phyloP scores from a whole-genome alignment of 2,329 filamentous ascomycete species.

The Monilinia fructicola region DNA sequence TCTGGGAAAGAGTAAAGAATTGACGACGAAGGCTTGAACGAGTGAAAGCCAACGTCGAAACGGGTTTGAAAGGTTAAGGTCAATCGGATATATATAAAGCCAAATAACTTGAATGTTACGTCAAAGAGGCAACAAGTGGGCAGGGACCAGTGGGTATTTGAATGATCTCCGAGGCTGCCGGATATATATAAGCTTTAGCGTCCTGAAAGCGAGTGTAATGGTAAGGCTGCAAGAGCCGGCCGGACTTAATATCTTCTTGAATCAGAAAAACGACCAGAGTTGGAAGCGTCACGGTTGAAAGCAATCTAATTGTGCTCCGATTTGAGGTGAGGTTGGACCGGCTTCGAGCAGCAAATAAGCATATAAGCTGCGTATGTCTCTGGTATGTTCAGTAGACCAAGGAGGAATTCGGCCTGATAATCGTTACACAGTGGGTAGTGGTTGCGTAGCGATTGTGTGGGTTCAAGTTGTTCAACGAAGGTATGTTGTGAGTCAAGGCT shows the following conservation, averaged over 20 bases:
- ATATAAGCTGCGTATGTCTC: slow-evolving; percentile 29
- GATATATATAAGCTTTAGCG: slow-evolving; percentile 34
- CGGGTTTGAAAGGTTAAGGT: slow-evolving; percentile 28
- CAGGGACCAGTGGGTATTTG: slow-evolving; percentile 28
- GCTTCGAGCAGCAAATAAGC: slow-evolving; percentile 31
- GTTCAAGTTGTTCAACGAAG: slow-evolving; percentile 26
- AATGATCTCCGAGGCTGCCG: slow-evolving; percentile 33
- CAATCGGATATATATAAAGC: slow-evolving; percentile 21
- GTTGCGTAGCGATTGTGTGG: slow-evolving; percentile 21
- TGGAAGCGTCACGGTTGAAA: slow-evolving; percentile 34
- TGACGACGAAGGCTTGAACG: slow-evolving; percentile 43
- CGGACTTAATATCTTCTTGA: slow-evolving; percentile 24
- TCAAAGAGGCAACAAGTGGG: slow-evolving; percentile 25
- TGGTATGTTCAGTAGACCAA: slow-evolving; percentile 10
- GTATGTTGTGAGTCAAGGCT: slow-evolving; percentile 28
- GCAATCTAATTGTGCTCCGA: slow-evolving; percentile 36
- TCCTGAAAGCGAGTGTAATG: slow-evolving; percentile 34
- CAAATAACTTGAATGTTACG: slow-evolving; percentile 20
- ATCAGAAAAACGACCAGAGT: slow-evolving; percentile 30
- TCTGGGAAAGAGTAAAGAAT: slow-evolving; percentile 25
- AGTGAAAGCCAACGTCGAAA: slow-evolving; percentile 41
- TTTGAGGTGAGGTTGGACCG: slow-evolving; percentile 23
- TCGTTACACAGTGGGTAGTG: slow-evolving; percentile 22
- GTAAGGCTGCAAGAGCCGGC: slow-evolving; percentile 35
- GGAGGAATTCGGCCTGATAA: slow-evolving; percentile 22